Evolutionary conservation across 1,284 basidiomycete species (phyloP).

Genomic region (Inonotus hispidus): DNA sequence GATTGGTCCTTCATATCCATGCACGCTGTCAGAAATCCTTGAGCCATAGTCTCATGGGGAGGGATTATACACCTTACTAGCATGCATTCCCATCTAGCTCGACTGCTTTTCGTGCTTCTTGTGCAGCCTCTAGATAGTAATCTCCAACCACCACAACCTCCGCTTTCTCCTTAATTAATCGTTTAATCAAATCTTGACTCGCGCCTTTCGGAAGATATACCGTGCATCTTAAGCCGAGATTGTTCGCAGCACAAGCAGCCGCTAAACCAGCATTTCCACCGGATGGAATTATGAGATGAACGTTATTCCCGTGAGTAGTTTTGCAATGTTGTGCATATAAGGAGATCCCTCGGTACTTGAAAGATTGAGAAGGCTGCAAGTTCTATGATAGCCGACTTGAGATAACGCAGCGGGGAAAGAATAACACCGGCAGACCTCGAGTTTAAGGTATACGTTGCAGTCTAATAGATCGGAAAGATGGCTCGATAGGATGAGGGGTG

Average conservation of each 20-base stretch:
- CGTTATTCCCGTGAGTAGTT: conserved; percentile 40
- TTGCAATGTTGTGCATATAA: conserved; percentile 50
- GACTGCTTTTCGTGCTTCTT: conserved; percentile 41
- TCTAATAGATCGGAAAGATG: conserved; percentile 48
- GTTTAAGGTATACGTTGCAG: conserved; percentile 56
- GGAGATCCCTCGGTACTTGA: conserved; percentile 70
- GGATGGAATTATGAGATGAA: conserved; percentile 65
- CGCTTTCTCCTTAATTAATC: conserved; percentile 48
- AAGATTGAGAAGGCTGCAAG: conserved; percentile 66
- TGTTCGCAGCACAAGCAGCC: conserved; percentile 54
- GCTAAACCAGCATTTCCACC: conserved; percentile 72
- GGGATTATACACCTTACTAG: conserved; percentile 37
- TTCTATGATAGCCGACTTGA: conserved; percentile 36
- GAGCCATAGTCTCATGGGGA: conserved; percentile 29
- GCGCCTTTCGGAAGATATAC: conserved; percentile 58
- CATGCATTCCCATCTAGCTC: conserved; percentile 38
- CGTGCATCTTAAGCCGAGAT: conserved; percentile 52
- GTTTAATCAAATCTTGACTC: conserved; percentile 40
- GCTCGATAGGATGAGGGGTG: conserved; percentile 54
- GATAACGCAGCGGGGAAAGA: neutral
- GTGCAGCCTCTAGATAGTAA: conserved; percentile 51
- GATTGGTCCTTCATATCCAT: conserved; percentile 60
- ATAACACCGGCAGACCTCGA: conserved; percentile 44
- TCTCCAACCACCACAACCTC: conserved; percentile 48
- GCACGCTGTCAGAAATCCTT: conserved; percentile 41